A percentile compares a stretch with the other conserved stretches of the same genome.
Conservation (phyloP, 2,329 filamentous ascomycete genomes). For the Lecanicillium sp. region DNA sequence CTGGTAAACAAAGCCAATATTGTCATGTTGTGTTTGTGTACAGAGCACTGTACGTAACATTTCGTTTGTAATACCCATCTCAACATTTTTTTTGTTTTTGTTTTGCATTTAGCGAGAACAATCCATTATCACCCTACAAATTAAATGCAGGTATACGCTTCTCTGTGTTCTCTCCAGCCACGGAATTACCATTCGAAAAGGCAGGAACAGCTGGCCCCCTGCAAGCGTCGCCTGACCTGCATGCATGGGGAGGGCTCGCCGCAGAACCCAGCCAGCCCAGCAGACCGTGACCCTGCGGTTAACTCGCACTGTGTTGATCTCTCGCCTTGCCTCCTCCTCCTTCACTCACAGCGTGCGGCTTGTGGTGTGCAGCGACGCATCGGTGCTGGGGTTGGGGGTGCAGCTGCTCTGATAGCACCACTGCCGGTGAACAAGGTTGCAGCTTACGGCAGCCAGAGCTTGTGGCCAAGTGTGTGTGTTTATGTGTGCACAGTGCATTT, state of each 20-base stretch:
- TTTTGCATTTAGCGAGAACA: too few relatives aligned
- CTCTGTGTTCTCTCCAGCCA: neutral
- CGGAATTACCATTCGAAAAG: neutral
- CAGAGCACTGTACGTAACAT: too few relatives aligned
- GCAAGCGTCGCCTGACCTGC: conserved; percentile 8
- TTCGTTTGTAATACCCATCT: too few relatives aligned
- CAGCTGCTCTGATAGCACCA: neutral
- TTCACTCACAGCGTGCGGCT: too few relatives aligned
- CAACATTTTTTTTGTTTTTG: too few relatives aligned
- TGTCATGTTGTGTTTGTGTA: too few relatives aligned
- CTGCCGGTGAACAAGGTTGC: neutral
- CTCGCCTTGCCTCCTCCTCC: too few relatives aligned
- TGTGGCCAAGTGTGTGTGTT: too few relatives aligned
- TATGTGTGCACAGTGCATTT: too few relatives aligned
- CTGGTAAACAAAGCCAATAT: too few relatives aligned
- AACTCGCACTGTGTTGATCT: conserved; percentile 1
- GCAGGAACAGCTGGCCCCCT: neutral
- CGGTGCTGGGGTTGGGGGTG: neutral
- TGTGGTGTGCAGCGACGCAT: neutral
- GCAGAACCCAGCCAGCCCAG: neutral
- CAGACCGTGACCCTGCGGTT: too few relatives aligned
- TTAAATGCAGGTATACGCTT: too few relatives aligned
- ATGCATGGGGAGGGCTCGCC: neutral
- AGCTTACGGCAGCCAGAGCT: neutral
- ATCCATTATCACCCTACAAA: neutral